Conservation (phyloP, 192 early-diverging fungal species). For the Gigaspora rosea region DNA sequence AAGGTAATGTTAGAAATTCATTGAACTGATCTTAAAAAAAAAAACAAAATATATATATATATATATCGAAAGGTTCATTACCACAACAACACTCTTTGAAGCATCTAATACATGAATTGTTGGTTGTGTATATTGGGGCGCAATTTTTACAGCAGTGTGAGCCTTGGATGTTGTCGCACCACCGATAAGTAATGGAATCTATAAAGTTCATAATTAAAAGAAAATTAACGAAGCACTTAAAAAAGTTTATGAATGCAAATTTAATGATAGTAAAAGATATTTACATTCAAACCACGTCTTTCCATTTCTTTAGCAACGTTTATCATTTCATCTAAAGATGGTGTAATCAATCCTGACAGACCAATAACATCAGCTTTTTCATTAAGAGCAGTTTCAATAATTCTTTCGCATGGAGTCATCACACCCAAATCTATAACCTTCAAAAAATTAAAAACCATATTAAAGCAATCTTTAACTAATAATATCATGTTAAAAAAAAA, state of each 20-base stretch:
- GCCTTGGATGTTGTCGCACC: conserved; percentile 96
- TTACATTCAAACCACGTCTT: conserved; percentile 71
- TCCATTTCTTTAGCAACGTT: conserved; percentile 93
- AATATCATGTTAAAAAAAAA: background rate
- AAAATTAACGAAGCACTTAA: background rate
- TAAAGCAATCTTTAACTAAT: background rate
- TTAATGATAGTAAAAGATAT: background rate
- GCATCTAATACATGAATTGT: conserved; percentile 91
- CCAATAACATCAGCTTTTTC: conserved; percentile 93
- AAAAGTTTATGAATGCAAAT: background rate
- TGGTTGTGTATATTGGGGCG: conserved; percentile 80
- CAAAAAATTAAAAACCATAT: background rate
- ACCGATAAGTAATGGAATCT: conserved; percentile 89
- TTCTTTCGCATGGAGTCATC: conserved; percentile 94
- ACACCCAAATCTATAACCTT: conserved; percentile 90
- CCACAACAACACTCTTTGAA: conserved; percentile 89
- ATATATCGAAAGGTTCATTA: no score
- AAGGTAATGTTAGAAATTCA: no score
- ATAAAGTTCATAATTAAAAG: background rate
- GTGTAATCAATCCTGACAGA: conserved; percentile 92
- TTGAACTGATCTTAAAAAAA: no score
- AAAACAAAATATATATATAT: conserved; percentile 20
- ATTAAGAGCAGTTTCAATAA: conserved; percentile 82
- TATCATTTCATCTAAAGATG: conserved; percentile 96
- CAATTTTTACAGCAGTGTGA: conserved; percentile 96